Evolutionary conservation across 192 early-diverging fungal genomes (phyloP), one percentile per base, ranked within the genome.

Genomic region (Mortierella claussenii): DNA sequence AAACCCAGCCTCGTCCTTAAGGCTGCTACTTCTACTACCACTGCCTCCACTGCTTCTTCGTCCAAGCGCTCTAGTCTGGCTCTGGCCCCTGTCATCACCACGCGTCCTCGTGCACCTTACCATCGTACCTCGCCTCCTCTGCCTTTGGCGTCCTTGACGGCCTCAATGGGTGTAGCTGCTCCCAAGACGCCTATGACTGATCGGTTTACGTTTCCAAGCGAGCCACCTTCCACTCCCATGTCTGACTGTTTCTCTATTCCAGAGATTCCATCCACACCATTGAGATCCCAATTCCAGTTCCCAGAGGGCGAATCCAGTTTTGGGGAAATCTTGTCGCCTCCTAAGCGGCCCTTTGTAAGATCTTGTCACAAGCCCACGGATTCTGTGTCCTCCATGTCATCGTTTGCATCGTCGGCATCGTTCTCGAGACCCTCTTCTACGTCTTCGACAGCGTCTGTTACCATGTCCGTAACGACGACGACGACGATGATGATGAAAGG

Each of bases 351-450:
- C 36, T 61, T 62, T 53, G 42, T 42, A 17, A 30, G 46, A 6
- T 31, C 65, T 1, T n/a, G n/a, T n/a, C 65, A 66, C 4, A 36
- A 44, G 11, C 55, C 54, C 2, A 23, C 37, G 28, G 42, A 36
- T 30, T 59, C 67, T 2, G 4, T 57, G 6, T 44, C 57, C 12
- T 46, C 48, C 1, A 37, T 48, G 3, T 47, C 68, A 3, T 71
- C 69, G 2, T 50, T 55, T 21, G 24, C 52, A 24, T 48, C 53
- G 3, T 59, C 66, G 1, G 32, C 40, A 2, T 56, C 66, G 4
- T 68, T 46, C 48, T 68, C 66, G 17, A 31, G 62, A 23, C 62
- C 62, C 11, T 64, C 62, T 0, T 64, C 62, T 6, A 64, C 62
- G 4, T 64, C 56, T 12, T 58, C 37, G 37, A 7, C 37, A 10